Conservation (phyloP, 768 basidiomycete genomes). For the Tylopilus balloui region DNA sequence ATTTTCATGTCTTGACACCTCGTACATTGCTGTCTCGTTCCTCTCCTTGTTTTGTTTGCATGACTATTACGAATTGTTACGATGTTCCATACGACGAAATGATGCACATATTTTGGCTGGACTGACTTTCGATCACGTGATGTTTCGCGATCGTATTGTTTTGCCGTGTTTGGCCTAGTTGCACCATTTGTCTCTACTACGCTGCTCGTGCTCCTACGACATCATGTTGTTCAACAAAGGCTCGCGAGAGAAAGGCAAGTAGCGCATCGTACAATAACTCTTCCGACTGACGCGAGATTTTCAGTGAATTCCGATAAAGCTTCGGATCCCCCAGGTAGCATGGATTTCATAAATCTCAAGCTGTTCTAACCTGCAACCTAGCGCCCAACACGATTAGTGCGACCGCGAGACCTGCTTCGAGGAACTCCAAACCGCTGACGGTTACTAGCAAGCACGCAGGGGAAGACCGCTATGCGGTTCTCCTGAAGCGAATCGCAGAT, state of each 20-base stretch:
- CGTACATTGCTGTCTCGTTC: constrained; percentile 3
- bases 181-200: not conserved
- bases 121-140: constrained; percentile 26
- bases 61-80: constrained; percentile 25
- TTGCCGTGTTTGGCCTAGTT: constrained; percentile 18
- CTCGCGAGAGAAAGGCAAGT: constrained; percentile 31
- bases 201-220: not conserved
- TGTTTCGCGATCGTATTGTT: constrained; percentile 20
- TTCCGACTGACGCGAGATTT: not conserved
- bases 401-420: constrained; percentile 21
- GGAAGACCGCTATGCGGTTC: constrained; percentile 47
- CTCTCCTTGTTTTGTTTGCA: constrained; percentile 13
- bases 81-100: constrained; percentile 27
- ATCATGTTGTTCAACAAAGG: constrained; percentile 46
- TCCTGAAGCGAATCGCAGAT: constrained; percentile 63
- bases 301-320: constrained; percentile 32
- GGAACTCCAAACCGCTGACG: constrained; percentile 23
- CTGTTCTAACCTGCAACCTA: constrained; percentile 12
- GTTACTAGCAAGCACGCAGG: constrained; percentile 15
- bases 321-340: constrained; percentile 40
- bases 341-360: not conserved
- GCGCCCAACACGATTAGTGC: constrained; percentile 34
- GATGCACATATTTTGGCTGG: constrained; percentile 19
- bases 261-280: too few relatives aligned
- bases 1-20: constrained; percentile 10